Conservation (phyloP, 2,329 filamentous ascomycete genomes). For the Penicillium concentricum region DNA sequence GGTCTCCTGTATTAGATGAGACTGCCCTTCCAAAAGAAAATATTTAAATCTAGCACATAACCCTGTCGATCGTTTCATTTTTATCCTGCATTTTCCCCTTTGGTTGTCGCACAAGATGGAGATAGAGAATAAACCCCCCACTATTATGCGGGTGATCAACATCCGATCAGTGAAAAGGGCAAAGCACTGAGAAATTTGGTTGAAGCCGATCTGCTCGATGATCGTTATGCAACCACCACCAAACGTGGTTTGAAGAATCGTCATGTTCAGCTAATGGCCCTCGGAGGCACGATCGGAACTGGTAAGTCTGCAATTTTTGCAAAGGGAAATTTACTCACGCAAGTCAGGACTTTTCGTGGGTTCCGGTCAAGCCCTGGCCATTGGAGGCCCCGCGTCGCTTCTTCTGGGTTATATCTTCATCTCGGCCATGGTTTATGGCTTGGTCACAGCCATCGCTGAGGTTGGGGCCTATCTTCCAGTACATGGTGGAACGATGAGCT, state of each 20-base stretch:
- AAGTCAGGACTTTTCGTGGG: conserved; percentile 51
- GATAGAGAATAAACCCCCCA: background rate
- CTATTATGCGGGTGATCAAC: background rate
- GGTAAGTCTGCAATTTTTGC: conserved; percentile 21
- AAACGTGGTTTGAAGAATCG: conserved; percentile 44
- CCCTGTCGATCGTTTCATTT: background rate
- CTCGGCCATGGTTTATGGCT: conserved; percentile 47
- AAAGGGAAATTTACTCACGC: background rate
- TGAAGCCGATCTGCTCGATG: conserved; percentile 41
- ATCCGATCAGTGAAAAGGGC: conserved; percentile 15
- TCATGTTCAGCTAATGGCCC: conserved; percentile 50
- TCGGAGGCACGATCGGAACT: conserved; percentile 59
- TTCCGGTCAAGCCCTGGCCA: conserved; percentile 53
- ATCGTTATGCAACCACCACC: conserved; percentile 39
- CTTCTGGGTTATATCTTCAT: conserved; percentile 54
- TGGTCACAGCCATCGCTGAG: conserved; percentile 49
- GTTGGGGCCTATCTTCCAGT: conserved; percentile 45
- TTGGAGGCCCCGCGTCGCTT: conserved; percentile 53
- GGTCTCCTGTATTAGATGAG: background rate
- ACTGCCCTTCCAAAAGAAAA: background rate
- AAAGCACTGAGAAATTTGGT: conserved; percentile 25
- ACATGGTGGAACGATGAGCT: conserved; percentile 46
- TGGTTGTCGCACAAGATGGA: background rate
- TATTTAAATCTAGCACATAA: background rate
- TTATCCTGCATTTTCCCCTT: background rate